Conservation (phyloP, 2,329 filamentous ascomycete genomes). For the Trematosphaeria pertusa region DNA sequence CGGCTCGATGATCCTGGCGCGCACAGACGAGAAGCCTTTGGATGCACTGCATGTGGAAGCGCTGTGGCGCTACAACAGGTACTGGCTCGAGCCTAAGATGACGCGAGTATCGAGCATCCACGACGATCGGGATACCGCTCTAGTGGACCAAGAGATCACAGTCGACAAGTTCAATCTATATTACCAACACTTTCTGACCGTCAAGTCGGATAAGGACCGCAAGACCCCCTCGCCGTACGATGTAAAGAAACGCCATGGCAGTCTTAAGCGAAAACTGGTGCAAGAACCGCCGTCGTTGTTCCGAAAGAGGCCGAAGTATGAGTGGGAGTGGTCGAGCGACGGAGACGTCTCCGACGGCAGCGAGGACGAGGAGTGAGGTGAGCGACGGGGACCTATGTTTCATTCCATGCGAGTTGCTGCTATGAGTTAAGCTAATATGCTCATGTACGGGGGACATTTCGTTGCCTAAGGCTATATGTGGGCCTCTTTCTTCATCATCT, state of each 20-base stretch:
- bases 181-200: not conserved
- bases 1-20: constrained; percentile 1
- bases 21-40: constrained; percentile 1
- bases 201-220: not conserved
- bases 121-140: not conserved
- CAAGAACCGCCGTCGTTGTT: not conserved
- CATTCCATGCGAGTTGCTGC: too few relatives aligned
- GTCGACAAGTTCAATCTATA: not conserved
- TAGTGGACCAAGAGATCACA: not conserved
- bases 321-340: too few relatives aligned
- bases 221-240: not conserved
- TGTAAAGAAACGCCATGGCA: not conserved
- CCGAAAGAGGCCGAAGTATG: not conserved
- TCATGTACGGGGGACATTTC: too few relatives aligned
- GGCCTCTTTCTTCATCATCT: too few relatives aligned
- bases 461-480: too few relatives aligned
- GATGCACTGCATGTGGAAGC: not conserved
- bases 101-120: not conserved
- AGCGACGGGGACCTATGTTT: too few relatives aligned
- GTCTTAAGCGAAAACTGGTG: not conserved
- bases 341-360: too few relatives aligned
- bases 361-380: too few relatives aligned
- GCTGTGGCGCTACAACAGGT: constrained; percentile 2
- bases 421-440: too few relatives aligned
- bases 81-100: not conserved